phyloP scores from a whole-genome alignment of 768 basidiomycete species.

The Leucocoprinus sp. region DNA sequence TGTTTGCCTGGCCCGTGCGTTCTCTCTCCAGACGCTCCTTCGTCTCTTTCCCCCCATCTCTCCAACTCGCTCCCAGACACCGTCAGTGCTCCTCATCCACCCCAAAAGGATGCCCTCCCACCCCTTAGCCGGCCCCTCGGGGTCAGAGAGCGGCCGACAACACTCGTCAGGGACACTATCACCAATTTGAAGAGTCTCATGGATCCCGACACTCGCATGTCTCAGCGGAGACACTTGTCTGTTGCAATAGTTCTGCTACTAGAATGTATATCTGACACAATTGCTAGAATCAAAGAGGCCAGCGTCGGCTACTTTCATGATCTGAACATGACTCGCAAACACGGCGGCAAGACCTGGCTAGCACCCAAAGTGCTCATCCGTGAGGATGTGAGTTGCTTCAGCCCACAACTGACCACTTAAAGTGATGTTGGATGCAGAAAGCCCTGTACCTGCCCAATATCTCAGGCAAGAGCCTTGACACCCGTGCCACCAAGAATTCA shows the following conservation, averaged over 20 bases:
- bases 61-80: neutral
- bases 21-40: slow-evolving; percentile 1
- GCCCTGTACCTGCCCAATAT: slow-evolving; percentile 90
- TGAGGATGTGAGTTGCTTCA: slow-evolving; percentile 62
- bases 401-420: neutral
- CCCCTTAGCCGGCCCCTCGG: slow-evolving; percentile 65
- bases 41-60: slow-evolving; percentile 2
- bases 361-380: slow-evolving; percentile 84
- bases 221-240: slow-evolving; percentile 59
- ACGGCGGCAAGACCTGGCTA: slow-evolving; percentile 94
- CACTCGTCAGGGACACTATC: slow-evolving; percentile 46
- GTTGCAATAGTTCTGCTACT: slow-evolving; percentile 14
- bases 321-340: slow-evolving; percentile 61
- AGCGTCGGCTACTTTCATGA: slow-evolving; percentile 88
- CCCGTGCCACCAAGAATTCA: slow-evolving; percentile 54
- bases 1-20: slow-evolving; percentile 14
- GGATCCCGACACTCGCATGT: slow-evolving; percentile 61
- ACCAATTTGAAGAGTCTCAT: slow-evolving; percentile 61
- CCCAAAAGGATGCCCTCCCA: slow-evolving; percentile 20
- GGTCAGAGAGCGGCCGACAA: slow-evolving; percentile 59
- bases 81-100: neutral
- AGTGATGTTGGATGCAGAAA: slow-evolving; percentile 43
- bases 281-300: slow-evolving; percentile 37
- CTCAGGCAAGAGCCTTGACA: slow-evolving; percentile 57
- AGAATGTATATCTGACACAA: neutral